Conservation (phyloP, 177 flowering plant genomes). For the Vitis hybrid region DNA sequence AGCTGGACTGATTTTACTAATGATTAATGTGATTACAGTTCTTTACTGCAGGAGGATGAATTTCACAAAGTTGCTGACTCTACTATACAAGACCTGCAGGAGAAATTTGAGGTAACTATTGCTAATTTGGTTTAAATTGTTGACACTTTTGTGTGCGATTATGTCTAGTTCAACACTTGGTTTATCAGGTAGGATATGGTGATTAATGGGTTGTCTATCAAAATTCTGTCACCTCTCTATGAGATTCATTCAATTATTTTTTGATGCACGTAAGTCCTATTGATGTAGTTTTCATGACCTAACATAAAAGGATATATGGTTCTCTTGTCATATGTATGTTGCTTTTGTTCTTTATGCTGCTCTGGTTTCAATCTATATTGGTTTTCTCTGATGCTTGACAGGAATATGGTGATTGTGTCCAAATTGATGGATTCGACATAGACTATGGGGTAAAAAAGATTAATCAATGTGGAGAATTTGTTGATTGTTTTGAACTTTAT, state of each 20-base stretch:
- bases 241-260: too few relatives aligned
- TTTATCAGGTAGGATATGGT: not conserved
- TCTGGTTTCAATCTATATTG: not conserved
- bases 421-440: conserved; percentile 86
- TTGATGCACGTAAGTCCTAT: not conserved
- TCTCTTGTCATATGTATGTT: not conserved
- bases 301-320: too few relatives aligned
- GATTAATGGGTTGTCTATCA: too few relatives aligned
- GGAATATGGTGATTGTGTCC: conserved; percentile 90
- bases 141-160: not conserved
- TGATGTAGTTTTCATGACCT: too few relatives aligned
- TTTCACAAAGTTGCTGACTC: conserved; percentile 75
- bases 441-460: conserved; percentile 79
- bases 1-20: conserved; percentile 7
- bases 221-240: too few relatives aligned
- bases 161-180: not conserved
- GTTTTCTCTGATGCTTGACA: conserved; percentile 23
- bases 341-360: not conserved
- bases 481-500: not conserved
- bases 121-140: not conserved
- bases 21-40: conserved; percentile 45
- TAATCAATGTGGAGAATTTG: conserved; percentile 3
- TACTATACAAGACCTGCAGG: conserved; percentile 70
- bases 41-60: conserved; percentile 76
- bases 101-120: conserved; percentile 73